Percentiles rank a stretch among this genome's conserved stretches.
Conservation (phyloP, 371 early-diverging fungal genomes). For the Actinomortierella wolfii region DNA sequence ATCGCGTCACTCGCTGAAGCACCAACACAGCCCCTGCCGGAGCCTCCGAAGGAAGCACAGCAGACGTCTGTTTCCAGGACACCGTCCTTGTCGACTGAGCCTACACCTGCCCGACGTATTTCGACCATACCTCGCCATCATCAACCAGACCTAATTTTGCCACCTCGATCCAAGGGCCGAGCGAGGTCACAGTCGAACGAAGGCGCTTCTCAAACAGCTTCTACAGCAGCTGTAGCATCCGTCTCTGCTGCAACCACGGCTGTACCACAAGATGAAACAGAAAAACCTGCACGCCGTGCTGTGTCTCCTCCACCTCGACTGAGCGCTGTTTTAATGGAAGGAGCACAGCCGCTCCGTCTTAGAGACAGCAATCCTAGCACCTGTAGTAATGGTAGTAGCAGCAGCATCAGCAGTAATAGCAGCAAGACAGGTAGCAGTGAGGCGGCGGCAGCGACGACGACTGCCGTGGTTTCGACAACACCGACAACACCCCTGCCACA, state of each 20-base stretch:
- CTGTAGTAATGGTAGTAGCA: not conserved
- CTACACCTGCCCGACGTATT: not conserved
- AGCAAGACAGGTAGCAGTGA: not conserved
- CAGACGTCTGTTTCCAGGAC: slow-evolving; percentile 2
- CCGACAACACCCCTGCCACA: not conserved
- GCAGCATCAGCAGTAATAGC: not conserved
- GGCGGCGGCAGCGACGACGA: not conserved
- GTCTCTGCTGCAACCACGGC: not conserved
- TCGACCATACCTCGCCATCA: slow-evolving; percentile 18
- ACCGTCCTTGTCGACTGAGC: not conserved
- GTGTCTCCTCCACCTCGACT: slow-evolving; percentile 17
- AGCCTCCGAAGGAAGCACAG: slow-evolving; percentile 18
- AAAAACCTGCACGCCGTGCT: slow-evolving; percentile 7
- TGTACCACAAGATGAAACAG: slow-evolving; percentile 6
- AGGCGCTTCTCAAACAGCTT: not conserved
- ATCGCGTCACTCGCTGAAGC: slow-evolving; percentile 17
- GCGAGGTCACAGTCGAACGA: slow-evolving; percentile 25
- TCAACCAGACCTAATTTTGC: slow-evolving; percentile 14
- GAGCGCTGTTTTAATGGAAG: slow-evolving; percentile 3
- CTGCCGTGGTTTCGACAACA: not conserved
- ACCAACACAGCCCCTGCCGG: slow-evolving; percentile 29
- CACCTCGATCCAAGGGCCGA: slow-evolving; percentile 20
- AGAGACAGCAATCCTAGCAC: not conserved
- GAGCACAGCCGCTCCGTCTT: not conserved
- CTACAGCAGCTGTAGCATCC: too few species aligned